Conservation (phyloP, 257 asterid species). For the Solanum etuberosum region DNA sequence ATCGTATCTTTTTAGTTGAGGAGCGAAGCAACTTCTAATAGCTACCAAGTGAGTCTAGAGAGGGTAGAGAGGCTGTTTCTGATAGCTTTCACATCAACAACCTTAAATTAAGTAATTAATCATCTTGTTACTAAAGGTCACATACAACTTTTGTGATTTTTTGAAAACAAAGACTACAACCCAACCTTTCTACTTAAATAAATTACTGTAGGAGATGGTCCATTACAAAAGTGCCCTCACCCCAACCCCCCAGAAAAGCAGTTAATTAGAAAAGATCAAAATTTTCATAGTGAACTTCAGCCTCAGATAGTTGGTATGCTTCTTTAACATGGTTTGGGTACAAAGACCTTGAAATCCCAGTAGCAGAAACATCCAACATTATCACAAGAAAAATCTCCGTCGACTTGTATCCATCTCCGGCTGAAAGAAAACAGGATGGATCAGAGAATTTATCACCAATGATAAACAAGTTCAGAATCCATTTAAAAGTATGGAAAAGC, state of each 20-base stretch:
- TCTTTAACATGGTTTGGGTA: not conserved
- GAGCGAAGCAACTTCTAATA: not conserved
- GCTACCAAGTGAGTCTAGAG: not conserved
- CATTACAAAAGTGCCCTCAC: not conserved
- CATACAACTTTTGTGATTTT: not conserved
- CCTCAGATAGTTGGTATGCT: not conserved
- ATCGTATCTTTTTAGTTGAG: too few relatives aligned
- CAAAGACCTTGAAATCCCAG: not conserved
- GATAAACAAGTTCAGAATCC: not conserved
- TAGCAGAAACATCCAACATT: not conserved
- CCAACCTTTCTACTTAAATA: not conserved
- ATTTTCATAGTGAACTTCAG: not conserved
- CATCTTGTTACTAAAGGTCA: not conserved
- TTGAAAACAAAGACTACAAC: not conserved
- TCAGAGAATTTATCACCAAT: not conserved
- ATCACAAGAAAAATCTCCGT: constrained; percentile 71
- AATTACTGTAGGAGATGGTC: not conserved
- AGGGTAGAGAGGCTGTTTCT: not conserved
- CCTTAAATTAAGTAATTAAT: not conserved
- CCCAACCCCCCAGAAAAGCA: not conserved
- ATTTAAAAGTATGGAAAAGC: not conserved
- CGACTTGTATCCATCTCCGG: constrained; percentile 96
- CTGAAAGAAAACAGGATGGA: constrained; percentile 21
- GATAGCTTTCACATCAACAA: not conserved
- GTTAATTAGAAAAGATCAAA: not conserved